Conservation (phyloP, 2,329 filamentous ascomycete species). For the Drechslerella coelobrocha region DNA sequence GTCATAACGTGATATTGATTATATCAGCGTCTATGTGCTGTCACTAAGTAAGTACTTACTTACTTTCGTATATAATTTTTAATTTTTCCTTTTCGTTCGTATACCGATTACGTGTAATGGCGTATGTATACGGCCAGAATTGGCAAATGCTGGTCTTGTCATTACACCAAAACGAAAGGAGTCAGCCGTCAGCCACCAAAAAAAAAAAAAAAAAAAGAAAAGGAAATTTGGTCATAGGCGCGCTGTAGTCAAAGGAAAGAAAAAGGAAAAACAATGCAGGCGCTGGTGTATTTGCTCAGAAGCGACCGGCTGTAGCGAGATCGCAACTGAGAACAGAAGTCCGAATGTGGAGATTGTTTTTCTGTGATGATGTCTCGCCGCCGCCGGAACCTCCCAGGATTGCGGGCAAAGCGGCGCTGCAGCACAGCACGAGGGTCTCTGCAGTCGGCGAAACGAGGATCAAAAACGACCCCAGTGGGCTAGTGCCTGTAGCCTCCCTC, state of each 20-base stretch:
- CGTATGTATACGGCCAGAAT: too few species aligned
- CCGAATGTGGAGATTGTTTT: neutral
- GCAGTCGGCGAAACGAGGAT: conserved; percentile 1
- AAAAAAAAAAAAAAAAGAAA: neutral
- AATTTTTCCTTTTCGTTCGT: too few species aligned
- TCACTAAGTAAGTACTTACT: too few species aligned
- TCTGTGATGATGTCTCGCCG: neutral
- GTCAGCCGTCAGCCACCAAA: neutral
- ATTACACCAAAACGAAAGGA: too few species aligned
- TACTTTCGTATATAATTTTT: too few species aligned
- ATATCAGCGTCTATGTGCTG: too few species aligned
- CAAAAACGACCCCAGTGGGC: neutral
- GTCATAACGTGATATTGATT: too few species aligned
- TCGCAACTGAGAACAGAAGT: neutral
- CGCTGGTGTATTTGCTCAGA: neutral
- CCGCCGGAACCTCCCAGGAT: neutral
- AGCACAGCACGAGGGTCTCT: neutral
- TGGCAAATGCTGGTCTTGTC: too few species aligned
- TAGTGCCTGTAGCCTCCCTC: neutral
- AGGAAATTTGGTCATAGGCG: too few species aligned
- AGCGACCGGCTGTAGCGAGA: neutral
- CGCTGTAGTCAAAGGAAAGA: neutral
- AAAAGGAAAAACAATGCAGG: neutral
- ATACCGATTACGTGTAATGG: too few species aligned
- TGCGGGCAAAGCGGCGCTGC: neutral